Evolutionary conservation across 2,329 filamentous ascomycete species (phyloP).

Genomic region (Fusarium napiforme): DNA sequence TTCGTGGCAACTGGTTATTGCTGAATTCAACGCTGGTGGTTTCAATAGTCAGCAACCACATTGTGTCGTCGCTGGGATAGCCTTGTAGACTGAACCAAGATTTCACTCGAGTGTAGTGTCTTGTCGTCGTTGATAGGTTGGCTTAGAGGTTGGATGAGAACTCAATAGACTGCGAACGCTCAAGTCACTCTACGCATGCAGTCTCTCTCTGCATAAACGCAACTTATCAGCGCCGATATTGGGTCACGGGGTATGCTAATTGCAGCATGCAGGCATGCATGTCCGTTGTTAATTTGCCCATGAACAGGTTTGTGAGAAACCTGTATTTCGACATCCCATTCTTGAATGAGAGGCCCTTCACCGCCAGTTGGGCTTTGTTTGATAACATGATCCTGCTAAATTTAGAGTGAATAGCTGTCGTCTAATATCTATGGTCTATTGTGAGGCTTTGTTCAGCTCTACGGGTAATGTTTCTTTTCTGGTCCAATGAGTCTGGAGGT

Average conservation of each 20-base stretch:
- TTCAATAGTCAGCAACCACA: conserved; percentile 31
- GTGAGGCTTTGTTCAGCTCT: not conserved
- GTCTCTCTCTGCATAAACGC: conserved; percentile 11
- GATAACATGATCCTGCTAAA: conserved; percentile 12
- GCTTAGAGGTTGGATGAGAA: conserved; percentile 20
- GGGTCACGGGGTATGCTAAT: conserved; percentile 20
- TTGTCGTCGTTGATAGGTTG: conserved; percentile 22
- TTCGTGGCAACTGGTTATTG: conserved; percentile 41
- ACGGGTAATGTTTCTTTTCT: not conserved
- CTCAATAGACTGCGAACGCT: conserved; percentile 30
- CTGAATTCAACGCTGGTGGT: conserved; percentile 24
- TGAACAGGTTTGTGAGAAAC: conserved; percentile 26
- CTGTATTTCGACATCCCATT: conserved; percentile 27
- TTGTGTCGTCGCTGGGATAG: conserved; percentile 26
- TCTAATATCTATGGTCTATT: conserved; percentile 15
- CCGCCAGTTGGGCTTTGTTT: conserved; percentile 40
- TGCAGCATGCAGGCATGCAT: conserved; percentile 42
- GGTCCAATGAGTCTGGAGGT: not conserved
- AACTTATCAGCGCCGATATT: conserved; percentile 15
- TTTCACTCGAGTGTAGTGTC: conserved; percentile 3
- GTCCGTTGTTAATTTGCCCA: conserved; percentile 31
- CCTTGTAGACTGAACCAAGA: conserved; percentile 16
- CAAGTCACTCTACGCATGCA: not conserved
- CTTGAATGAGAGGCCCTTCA: conserved; percentile 29
- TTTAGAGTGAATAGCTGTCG: conserved; percentile 23